Evolutionary conservation across 306 rosid genomes (phyloP), one percentile per base, ranked within the genome.

Genomic region (Inga oerstediana): DNA sequence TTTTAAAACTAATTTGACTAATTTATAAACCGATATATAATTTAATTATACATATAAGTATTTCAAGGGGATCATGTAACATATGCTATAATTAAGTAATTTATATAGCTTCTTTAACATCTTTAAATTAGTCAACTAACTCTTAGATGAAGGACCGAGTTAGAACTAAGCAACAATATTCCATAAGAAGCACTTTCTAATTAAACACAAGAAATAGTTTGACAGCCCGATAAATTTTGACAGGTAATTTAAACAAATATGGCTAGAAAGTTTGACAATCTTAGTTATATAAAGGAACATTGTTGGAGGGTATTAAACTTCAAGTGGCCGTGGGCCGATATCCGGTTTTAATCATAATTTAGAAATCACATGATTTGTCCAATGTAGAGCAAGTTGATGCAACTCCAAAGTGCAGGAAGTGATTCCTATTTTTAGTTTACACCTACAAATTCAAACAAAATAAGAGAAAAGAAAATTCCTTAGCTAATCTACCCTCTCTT

Each of bases 351-450:
- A 82, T 30, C 44, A 58, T 46, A 68, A 82, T 15, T 48, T 75
- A 65, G 17, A 52, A 75, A 75, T 78, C 64, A 86, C 19, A 79
- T 10, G 15, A 48, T 74, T 76, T 32, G 61, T 65, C 46, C 17
- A 30, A 70, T 6, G 16, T 15, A 43, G 22, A 65, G 13, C 72
- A 19, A 65, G 66, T 54, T 66, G 58, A 17, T 19, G 77, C 66
- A 54, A 44, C 79, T 78, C 45, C 54, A 35, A 74, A 22, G 35
- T 44, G 10, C 56, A 12, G 46, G 75, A 43, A 70, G 32, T n/a
- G n/a, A 41, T 20, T 11, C 52, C 30, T 39, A 4, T 14, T 19
- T 19, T 22, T n/a, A 43, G 22, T 70, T 41, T 43, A 39, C 52
- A 41, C 10, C 52, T 2, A 17, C 75, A 19, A 41, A 68, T 19